These are phyloP conservation scores for Chiua sp. DNA, from an alignment of 1,284 basidiomycete genomes.

Conservation along the genomic window DNA sequence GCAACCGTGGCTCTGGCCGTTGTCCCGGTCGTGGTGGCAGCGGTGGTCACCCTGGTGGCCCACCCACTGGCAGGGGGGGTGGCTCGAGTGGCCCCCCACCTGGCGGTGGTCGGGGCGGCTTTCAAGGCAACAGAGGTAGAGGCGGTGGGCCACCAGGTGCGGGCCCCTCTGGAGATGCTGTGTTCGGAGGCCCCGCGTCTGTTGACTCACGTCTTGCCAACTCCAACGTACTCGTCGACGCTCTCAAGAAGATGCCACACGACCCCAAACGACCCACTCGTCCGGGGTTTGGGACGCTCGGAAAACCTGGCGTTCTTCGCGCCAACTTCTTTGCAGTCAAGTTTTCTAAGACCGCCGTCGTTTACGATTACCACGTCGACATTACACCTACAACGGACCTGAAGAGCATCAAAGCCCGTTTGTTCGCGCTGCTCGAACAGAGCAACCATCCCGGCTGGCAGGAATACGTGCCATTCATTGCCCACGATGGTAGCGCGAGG, in stretches of 20 bases:
- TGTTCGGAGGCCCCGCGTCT: conserved; percentile 50
- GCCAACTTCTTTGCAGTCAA: conserved; percentile 72
- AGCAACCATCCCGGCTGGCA: conserved; percentile 41
- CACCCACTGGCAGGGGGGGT: conserved; percentile 10
- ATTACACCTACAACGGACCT: conserved; percentile 57
- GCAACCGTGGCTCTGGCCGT: conserved; percentile 28
- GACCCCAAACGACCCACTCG: conserved; percentile 58
- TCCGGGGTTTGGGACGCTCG: conserved; percentile 68
- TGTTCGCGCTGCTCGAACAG: conserved; percentile 65
- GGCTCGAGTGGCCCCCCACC: conserved; percentile 13
- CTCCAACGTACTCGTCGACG: conserved; percentile 48
- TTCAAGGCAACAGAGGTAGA: conserved; percentile 29
- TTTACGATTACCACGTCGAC: conserved; percentile 67
- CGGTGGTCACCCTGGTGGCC: conserved; percentile 6
- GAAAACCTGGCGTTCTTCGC: conserved; percentile 56
- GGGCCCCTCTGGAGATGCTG: conserved; percentile 39
- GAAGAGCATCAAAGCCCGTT: conserved; percentile 52
- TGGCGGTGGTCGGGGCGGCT: conserved; percentile 33
- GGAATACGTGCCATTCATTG: conserved; percentile 52
- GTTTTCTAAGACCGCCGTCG: conserved; percentile 46
- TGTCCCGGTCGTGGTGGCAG: conserved; percentile 20
- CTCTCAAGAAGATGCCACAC: conserved; percentile 46
- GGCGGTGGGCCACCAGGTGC: conserved; percentile 39
- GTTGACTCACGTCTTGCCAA: conserved; percentile 51
- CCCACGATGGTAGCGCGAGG: conserved; percentile 65